Percentiles rank a stretch among this genome's conserved stretches.
phyloP scores from a whole-genome alignment of 352 stramenopile species.

The Globisporangium paddicum region DNA sequence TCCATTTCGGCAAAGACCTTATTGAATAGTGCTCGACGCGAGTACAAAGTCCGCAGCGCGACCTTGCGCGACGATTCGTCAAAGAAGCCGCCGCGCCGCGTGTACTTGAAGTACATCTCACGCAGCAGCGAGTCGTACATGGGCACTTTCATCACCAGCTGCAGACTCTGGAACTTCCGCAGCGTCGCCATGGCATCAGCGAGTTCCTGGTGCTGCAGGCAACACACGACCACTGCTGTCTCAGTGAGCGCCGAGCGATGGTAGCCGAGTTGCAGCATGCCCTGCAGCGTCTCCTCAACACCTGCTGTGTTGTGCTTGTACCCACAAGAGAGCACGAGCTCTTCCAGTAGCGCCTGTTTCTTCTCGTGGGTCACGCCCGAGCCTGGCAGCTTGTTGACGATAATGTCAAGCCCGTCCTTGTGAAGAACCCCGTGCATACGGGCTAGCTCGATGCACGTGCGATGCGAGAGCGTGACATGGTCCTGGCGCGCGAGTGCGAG shows the following conservation, averaged over 20 bases:
- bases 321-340: conserved; percentile 63
- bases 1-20: conserved; percentile 40
- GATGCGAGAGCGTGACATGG: conserved; percentile 46
- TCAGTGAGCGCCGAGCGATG: conserved; percentile 49
- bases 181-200: conserved; percentile 33
- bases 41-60: conserved; percentile 53
- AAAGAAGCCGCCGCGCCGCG: conserved; percentile 44
- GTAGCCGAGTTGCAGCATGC: conserved; percentile 38
- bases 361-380: conserved; percentile 19
- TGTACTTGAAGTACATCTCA: conserved; percentile 81
- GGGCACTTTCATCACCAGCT: conserved; percentile 43
- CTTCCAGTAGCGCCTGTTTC: conserved; percentile 47
- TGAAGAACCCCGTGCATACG: conserved; percentile 62
- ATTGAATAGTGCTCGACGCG: conserved; percentile 54
- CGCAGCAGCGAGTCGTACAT: conserved; percentile 69
- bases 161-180: conserved; percentile 37
- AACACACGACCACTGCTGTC: conserved; percentile 59
- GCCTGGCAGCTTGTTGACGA: conserved; percentile 32
- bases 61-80: conserved; percentile 55
- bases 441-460: conserved; percentile 61
- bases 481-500: conserved; percentile 41
- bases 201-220: conserved; percentile 39
- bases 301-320: conserved; percentile 58
- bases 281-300: conserved; percentile 42
- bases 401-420: conserved; percentile 41